Base-by-base conservation (phyloP, 1,139 yeast species). In the Suzukiozyma palmioleophila region DNA sequence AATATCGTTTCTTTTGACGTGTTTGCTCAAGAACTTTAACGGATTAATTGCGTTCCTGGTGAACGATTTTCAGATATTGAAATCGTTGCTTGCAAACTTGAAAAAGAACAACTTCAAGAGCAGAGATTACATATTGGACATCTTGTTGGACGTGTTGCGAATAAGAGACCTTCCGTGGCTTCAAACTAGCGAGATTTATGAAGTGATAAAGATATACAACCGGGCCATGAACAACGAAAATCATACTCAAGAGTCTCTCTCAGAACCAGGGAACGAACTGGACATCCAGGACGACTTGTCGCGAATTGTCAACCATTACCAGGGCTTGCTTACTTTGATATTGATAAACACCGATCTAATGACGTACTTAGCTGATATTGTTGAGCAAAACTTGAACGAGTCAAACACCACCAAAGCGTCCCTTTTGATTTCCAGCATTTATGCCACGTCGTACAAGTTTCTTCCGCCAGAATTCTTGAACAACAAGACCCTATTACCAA, bases 31-130 rank as follows among this genome's bases (percentile, higher is more conserved):
- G 45, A 75, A 80, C 35, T 84, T 94, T 79, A 73, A 85, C 14
- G 98, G 98, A 0, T 56, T 89, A 10, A 73, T 84, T 47, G 76
- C 84, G 8, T 76, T 83, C 49, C 73, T 87, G 0, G 69, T 76
- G 41, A 69, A 81, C 48, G 61, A 77, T 43, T 84, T 79, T 49
- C 69, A 69, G 39, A 75, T 84, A 25, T 52, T 92, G 14, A 65
- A 64, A 33, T 79, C 79, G 41, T 64, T 92, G 28, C 63, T 90
- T 2, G 65, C 73, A 30, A 83, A 90, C 53, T 62, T 90, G 39
- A 67, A 69, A 24, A 77, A 81, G 40, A 84, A 84, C 0, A 69
- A 77, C 16, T 58, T 72, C 2, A 60, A 67, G 21, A 66, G 86
- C 12, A 75, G 90, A 21, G 84, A 77, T 27, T 74, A 77, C 28